Conservation (phyloP, 2,329 filamentous ascomycete species). For the Phialophora chinensis region DNA sequence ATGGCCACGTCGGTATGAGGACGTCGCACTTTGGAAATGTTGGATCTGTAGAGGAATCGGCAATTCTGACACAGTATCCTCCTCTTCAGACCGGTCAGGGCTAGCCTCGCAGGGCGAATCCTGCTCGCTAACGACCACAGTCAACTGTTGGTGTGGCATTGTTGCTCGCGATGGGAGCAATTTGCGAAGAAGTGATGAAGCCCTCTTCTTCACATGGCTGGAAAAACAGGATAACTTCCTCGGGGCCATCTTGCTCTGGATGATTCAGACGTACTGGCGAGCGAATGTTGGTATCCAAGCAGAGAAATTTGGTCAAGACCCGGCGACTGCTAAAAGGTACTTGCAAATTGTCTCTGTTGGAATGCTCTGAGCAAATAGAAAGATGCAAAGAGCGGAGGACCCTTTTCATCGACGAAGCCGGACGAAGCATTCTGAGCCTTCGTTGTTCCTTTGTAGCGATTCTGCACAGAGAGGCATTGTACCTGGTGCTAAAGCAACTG, state of each 20-base stretch:
- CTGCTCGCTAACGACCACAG: background rate
- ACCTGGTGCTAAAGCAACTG: background rate
- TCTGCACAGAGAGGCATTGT: background rate
- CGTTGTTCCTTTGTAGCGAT: background rate
- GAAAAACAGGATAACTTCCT: background rate
- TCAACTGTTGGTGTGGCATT: background rate
- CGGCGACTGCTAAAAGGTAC: background rate
- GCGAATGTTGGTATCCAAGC: background rate
- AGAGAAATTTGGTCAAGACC: background rate
- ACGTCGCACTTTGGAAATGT: background rate
- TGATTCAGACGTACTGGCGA: background rate
- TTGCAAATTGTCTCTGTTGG: background rate
- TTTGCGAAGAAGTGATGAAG: background rate
- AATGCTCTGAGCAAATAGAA: background rate
- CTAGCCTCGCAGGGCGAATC: background rate
- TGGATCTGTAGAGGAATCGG: background rate
- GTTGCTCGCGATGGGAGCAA: background rate
- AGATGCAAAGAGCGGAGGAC: background rate
- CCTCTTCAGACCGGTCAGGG: background rate
- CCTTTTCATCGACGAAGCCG: background rate
- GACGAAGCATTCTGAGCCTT: background rate
- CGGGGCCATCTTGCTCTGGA: background rate
- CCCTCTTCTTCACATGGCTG: background rate
- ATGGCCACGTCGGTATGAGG: background rate
- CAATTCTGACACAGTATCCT: background rate